phyloP scores from a whole-genome alignment of 2,329 filamentous ascomycete genomes.

The Samsoniella hepiali region DNA sequence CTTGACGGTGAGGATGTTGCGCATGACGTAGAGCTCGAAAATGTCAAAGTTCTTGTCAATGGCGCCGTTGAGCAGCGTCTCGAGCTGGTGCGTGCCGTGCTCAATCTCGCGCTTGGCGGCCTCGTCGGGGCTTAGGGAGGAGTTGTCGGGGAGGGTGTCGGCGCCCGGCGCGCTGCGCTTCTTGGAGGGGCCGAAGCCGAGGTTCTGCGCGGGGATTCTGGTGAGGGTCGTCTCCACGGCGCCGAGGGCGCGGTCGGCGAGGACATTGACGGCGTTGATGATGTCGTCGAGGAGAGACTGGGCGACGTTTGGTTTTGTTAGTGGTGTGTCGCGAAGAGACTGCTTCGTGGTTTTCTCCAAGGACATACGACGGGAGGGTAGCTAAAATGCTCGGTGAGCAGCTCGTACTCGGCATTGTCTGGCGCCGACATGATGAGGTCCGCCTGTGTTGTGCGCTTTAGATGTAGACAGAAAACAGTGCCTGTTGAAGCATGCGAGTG shows the following conservation, averaged over 20 bases:
- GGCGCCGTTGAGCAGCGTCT: conserved; percentile 75
- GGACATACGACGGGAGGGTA: conserved; percentile 80
- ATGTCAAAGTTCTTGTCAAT: conserved; percentile 85
- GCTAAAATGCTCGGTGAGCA: conserved; percentile 92
- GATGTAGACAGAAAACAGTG: neutral
- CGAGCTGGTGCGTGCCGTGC: conserved; percentile 79
- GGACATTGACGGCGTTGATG: conserved; percentile 92
- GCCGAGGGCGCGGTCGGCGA: conserved; percentile 85
- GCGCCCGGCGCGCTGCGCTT: conserved; percentile 32
- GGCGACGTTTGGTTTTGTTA: conserved; percentile 20
- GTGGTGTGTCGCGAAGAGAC: conserved; percentile 13
- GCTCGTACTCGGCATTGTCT: conserved; percentile 53
- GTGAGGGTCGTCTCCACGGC: conserved; percentile 82
- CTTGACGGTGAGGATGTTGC: conserved; percentile 72
- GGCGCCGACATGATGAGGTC: conserved; percentile 30
- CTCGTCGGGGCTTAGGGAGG: conserved; percentile 39
- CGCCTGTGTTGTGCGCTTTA: neutral
- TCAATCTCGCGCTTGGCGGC: conserved; percentile 68
- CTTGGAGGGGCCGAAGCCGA: conserved; percentile 68
- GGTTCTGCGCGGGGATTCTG: conserved; percentile 65
- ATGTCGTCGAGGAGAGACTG: conserved; percentile 95
- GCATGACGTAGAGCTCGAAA: conserved; percentile 84
- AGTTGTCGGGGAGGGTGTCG: conserved; percentile 24
- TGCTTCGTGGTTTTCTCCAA: conserved; percentile 1
- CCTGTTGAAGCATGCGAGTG: neutral